These are phyloP conservation scores for Cucurbita ficifolia DNA, from an alignment of 306 rosid genomes.

Conservation along the genomic window DNA sequence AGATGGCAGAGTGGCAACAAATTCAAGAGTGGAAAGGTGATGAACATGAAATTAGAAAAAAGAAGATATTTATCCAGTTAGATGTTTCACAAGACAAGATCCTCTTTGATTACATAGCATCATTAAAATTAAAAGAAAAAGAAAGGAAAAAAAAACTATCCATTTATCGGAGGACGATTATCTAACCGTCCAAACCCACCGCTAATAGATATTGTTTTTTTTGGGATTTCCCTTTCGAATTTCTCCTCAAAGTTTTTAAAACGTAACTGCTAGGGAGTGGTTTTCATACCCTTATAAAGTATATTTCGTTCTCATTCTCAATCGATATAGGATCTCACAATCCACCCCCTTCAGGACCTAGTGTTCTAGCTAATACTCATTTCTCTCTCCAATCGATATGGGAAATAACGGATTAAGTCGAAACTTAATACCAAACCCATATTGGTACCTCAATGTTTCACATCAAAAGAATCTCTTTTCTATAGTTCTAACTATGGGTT, in stretches of 20 bases:
- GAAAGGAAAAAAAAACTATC: background rate
- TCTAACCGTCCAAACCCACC: no score
- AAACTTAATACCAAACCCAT: background rate
- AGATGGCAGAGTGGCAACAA: background rate
- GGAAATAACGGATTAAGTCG: no score
- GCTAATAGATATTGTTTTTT: no score
- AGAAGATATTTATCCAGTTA: background rate
- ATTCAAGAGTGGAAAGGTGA: background rate
- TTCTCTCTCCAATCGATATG: no score
- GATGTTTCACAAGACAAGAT: background rate
- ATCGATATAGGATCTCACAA: no score
- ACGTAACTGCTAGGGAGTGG: accelerated
- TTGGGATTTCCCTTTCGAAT: no score
- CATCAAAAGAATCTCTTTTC: background rate
- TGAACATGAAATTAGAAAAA: background rate
- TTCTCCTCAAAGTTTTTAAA: no score
- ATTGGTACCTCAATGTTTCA: background rate
- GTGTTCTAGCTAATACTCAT: accelerated
- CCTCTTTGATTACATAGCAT: background rate
- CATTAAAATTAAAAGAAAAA: no score
- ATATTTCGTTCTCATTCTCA: no score
- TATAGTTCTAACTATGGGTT: background rate
- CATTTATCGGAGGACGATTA: background rate
- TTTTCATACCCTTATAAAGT: no score
- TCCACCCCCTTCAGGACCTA: accelerated